Evolutionary conservation across 257 asterid genomes (phyloP).

Genomic region (Salvia hispanica): DNA sequence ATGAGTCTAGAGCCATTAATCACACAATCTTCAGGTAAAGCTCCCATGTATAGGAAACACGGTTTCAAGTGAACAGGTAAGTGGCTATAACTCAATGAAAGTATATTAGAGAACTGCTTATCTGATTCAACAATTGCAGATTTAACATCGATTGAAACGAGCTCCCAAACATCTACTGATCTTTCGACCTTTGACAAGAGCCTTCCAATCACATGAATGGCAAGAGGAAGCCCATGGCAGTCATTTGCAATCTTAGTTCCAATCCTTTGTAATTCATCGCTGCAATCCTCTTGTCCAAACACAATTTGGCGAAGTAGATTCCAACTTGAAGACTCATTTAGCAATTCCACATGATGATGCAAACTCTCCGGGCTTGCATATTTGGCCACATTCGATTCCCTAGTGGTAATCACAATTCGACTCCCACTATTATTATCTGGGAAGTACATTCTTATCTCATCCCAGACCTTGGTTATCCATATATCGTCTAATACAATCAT

Average conservation of each 20-base stretch:
- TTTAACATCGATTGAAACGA: neutral
- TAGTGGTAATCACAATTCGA: slow-evolving; percentile 9
- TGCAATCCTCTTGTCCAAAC: slow-evolving; percentile 14
- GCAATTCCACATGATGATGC: slow-evolving; percentile 20
- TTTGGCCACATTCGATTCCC: slow-evolving; percentile 14
- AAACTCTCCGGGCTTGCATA: neutral
- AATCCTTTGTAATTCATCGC: neutral
- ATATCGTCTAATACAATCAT: too few relatives aligned
- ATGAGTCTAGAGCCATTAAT: too few relatives aligned
- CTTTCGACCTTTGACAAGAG: neutral
- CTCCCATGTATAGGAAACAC: too few relatives aligned
- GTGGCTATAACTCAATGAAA: neutral
- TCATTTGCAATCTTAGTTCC: slow-evolving; percentile 18
- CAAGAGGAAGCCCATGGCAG: slow-evolving; percentile 31
- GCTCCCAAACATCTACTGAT: slow-evolving; percentile 7
- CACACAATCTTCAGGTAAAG: too few relatives aligned
- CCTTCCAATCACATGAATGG: too few relatives aligned
- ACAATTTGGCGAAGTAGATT: neutral
- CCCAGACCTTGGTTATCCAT: too few relatives aligned
- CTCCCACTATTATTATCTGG: neutral
- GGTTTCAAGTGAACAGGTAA: too few relatives aligned
- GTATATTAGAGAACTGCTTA: neutral
- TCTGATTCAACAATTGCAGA: neutral
- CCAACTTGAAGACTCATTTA: too few relatives aligned
- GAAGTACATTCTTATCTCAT: too few relatives aligned